Percentiles rank a stretch among this genome's conserved stretches.
Conservation (phyloP, 257 asterid species). For the Nicotiana obtusifolia region DNA sequence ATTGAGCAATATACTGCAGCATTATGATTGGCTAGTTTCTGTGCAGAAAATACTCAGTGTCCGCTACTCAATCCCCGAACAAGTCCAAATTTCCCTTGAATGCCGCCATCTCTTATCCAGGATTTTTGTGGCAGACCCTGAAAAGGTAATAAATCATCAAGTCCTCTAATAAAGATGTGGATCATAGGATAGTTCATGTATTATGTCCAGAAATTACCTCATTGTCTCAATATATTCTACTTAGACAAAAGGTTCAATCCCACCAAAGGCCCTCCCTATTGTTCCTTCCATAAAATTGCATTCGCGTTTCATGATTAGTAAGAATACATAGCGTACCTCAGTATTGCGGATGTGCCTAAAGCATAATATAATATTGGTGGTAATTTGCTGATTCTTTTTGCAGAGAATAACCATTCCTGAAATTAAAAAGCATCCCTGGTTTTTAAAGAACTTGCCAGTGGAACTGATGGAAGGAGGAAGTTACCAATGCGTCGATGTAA, state of each 20-base stretch:
- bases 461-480: slow-evolving; percentile 40
- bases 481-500: slow-evolving; percentile 23
- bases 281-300: background rate
- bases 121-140: slow-evolving; percentile 38
- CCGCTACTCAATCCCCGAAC: slow-evolving; percentile 32
- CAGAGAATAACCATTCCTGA: slow-evolving; percentile 41
- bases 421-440: slow-evolving; percentile 38
- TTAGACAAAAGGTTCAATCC: background rate
- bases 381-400: background rate
- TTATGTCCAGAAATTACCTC: background rate
- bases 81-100: slow-evolving; percentile 26
- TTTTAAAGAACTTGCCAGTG: slow-evolving; percentile 31
- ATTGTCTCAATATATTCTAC: background rate
- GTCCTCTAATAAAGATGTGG: background rate
- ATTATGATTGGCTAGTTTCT: slow-evolving; percentile 9
- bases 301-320: background rate
- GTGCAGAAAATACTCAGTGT: slow-evolving; percentile 34
- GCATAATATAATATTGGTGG: background rate
- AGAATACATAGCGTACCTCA: background rate
- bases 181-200: background rate
- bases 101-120: slow-evolving; percentile 31
- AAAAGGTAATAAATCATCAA: slow-evolving; percentile 23
- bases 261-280: background rate
- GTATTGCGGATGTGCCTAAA: background rate
- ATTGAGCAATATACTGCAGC: background rate